phyloP scores from a whole-genome alignment of 169 alveolate genomes.

The Plasmodium vinckei region DNA sequence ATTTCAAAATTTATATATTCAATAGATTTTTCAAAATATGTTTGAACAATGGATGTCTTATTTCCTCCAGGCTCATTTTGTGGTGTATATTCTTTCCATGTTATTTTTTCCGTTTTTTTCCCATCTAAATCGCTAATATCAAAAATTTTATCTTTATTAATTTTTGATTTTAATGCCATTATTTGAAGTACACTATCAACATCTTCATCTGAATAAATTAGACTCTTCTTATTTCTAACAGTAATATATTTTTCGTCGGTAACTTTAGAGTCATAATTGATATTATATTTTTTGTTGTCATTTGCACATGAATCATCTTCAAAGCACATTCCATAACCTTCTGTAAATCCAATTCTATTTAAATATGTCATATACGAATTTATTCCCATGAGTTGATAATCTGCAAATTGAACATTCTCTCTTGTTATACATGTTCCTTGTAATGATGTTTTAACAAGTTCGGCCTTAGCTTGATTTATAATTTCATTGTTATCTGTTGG shows the following conservation, averaged over 20 bases:
- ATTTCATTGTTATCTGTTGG: slow-evolving; percentile 1
- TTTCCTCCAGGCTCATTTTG: background rate
- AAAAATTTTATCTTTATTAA: slow-evolving; percentile 25
- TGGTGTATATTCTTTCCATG: slow-evolving; percentile 50
- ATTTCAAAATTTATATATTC: slow-evolving; percentile 17
- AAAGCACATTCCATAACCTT: slow-evolving; percentile 2
- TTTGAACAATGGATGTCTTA: background rate
- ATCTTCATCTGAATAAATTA: background rate
- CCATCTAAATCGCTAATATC: slow-evolving; percentile 25
- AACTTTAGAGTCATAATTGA: slow-evolving; percentile 6
- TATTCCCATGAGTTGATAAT: slow-evolving; percentile 7
- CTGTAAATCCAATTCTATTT: background rate
- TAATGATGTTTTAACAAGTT: background rate
- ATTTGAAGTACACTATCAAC: slow-evolving; percentile 10
- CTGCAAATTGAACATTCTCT: background rate
- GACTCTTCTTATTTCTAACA: background rate
- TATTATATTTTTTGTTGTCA: slow-evolving; percentile 1
- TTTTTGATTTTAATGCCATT: slow-evolving; percentile 12
- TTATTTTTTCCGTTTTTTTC: slow-evolving; percentile 1
- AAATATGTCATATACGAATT: background rate
- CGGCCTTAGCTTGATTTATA: background rate
- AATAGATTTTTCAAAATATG: slow-evolving; percentile 17
- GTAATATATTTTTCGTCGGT: background rate
- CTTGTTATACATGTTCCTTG: slow-evolving; percentile 12
- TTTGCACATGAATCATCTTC: slow-evolving; percentile 18